Evolutionary conservation across 2,329 filamentous ascomycete species (phyloP), one percentile per base, ranked within the genome.

Genomic region (Clonostachys solani): DNA sequence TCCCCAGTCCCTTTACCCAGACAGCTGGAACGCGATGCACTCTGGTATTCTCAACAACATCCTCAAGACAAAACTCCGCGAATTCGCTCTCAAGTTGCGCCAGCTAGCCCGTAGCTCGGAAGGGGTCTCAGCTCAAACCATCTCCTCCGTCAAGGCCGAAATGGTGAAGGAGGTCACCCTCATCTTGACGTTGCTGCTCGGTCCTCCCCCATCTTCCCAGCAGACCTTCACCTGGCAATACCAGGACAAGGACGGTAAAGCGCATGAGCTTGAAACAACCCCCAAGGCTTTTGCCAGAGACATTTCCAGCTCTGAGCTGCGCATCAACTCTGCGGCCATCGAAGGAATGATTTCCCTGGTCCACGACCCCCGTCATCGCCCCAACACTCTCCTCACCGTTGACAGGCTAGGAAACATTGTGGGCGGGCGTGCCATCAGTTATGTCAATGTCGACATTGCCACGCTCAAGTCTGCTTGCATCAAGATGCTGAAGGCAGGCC

Each of bases 11-110:
- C 67, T 95, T 3, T 95, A 94, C 61, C 90, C 90, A 0, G 91
- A 95, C 62, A 83, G 78, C 46, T 92, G 80, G 75, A 92, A 89
- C 62, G 88, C 90, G 5, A 78, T 78, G 71, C 83, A 84, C 56
- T 89, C 86, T 23, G 66, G 74, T 2, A 74, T 80, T 16, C 82
- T 95, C 69, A 88, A 92, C 61, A 75, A 71, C 46, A 73, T 95
- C 33, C 74, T 95, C 51, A 91, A 89, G 12, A 91, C 85, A 16
- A 95, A 95, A 69, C 78, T 96, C 34, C 84, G 91, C n/a, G 89
- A 95, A 65, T 85, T 89, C 56, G 89, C 86, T 2, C 67, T 95
- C n/a, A 70, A 74, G 23, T 75, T 95, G 12, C 81, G 89, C n/a
- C 65, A 68, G 2, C 62, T 91, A 40, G 69, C 75, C 43, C 54